These are phyloP conservation scores for Lentinula aciculospora DNA, from an alignment of 768 basidiomycete species.

Conservation along the genomic window DNA sequence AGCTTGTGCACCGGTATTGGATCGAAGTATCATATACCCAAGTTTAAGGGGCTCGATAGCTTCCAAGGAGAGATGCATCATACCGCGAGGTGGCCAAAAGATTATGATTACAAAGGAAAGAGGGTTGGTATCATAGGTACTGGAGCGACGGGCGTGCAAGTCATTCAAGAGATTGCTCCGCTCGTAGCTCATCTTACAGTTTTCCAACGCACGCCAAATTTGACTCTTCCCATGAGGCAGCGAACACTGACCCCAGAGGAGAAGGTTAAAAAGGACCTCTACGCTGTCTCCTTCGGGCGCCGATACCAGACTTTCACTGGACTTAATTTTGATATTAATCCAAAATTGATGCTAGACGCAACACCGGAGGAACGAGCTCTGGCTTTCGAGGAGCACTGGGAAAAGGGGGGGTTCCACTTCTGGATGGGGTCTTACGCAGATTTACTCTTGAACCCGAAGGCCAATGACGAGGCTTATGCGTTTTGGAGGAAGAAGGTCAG, in stretches of 20 bases:
- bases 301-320: background rate
- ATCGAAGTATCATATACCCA: background rate
- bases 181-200: conserved; percentile 10
- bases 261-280: background rate
- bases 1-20: conserved; percentile 4
- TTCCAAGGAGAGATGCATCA: conserved; percentile 5
- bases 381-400: conserved; percentile 11
- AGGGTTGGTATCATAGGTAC: conserved; percentile 8
- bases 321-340: background rate
- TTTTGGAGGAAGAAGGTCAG: conserved; percentile 8
- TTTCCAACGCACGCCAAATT: conserved; percentile 12
- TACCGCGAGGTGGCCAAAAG: background rate
- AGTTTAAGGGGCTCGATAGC: conserved; percentile 3
- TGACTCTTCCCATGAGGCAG: conserved; percentile 3
- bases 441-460: background rate
- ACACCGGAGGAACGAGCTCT: conserved; percentile 10
- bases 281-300: background rate
- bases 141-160: background rate
- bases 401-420: conserved; percentile 9
- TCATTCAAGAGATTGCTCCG: conserved; percentile 10
- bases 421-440: conserved; percentile 6
- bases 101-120: conserved; percentile 1
- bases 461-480: conserved; percentile 4
- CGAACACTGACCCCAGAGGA: background rate
- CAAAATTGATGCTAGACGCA: background rate